A percentile compares a stretch with the other conserved stretches of the same genome.
phyloP scores from a whole-genome alignment of 1,284 basidiomycete species.

The Leccinum variabile region DNA sequence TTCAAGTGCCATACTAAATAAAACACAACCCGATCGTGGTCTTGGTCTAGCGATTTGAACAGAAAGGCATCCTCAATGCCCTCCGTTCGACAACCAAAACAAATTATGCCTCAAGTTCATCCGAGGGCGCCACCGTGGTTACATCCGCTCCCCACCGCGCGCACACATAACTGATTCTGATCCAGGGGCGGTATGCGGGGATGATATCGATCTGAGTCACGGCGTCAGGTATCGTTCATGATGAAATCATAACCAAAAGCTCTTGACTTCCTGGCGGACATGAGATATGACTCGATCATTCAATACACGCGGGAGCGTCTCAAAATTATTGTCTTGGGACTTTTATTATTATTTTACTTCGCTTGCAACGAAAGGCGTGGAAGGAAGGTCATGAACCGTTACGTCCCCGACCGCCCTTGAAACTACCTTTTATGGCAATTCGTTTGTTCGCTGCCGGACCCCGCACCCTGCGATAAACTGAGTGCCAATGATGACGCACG shows the following conservation, averaged over 20 bases:
- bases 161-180: neutral
- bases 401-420: conserved; percentile 47
- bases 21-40: conserved; percentile 15
- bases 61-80: conserved; percentile 12
- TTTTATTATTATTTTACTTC: conserved; percentile 19
- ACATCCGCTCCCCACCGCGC: conserved; percentile 14
- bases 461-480: no score
- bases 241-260: conserved; percentile 6
- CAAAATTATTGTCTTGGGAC: conserved; percentile 19
- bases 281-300: conserved; percentile 19
- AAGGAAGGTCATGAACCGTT: conserved; percentile 31
- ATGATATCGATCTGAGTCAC: conserved; percentile 18
- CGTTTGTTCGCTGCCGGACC: conserved; percentile 46
- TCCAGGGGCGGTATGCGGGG: conserved; percentile 19
- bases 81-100: conserved; percentile 10
- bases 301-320: conserved; percentile 6
- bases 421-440: conserved; percentile 53
- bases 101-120: conserved; percentile 15
- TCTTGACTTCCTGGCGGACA: conserved; percentile 19
- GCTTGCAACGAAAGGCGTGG: conserved; percentile 24
- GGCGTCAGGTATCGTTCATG: conserved; percentile 15
- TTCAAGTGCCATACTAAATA: conserved; percentile 14
- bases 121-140: conserved; percentile 25
- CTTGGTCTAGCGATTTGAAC: conserved; percentile 7
- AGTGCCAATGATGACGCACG: no score